A percentile compares a stretch with the other conserved stretches of the same genome.
These are phyloP conservation scores for Colletotrichum truncatum DNA, from an alignment of 2,329 filamentous ascomycete species.

Conservation along the genomic window DNA sequence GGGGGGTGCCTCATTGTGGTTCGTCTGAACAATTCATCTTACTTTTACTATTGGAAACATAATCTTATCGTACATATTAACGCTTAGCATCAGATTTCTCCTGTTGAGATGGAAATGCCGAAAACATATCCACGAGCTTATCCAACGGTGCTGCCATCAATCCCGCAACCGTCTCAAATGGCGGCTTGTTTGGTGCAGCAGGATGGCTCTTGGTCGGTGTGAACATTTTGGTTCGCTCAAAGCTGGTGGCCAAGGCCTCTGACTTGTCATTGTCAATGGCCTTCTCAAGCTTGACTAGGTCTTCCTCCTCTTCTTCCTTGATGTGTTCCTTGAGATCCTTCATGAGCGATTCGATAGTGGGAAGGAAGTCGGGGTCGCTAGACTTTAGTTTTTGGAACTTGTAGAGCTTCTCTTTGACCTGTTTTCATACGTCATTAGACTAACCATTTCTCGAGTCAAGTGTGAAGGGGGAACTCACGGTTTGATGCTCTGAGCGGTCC, in stretches of 20 bases:
- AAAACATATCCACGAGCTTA: constrained; percentile 61
- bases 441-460: too few species aligned
- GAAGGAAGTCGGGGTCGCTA: constrained; percentile 49
- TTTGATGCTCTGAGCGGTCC: constrained; percentile 57
- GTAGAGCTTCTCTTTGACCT: constrained; percentile 62
- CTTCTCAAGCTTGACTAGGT: constrained; percentile 58
- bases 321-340: constrained; percentile 54
- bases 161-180: constrained; percentile 64
- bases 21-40: neutral
- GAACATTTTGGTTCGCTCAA: constrained; percentile 62
- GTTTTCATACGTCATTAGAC: neutral
- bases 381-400: constrained; percentile 56
- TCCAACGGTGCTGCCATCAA: constrained; percentile 66
- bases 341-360: constrained; percentile 54
- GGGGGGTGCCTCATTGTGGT: neutral
- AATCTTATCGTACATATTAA: too few species aligned
- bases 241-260: constrained; percentile 49
- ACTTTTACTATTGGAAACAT: neutral
- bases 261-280: constrained; percentile 44
- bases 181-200: constrained; percentile 57
- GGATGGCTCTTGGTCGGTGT: constrained; percentile 62
- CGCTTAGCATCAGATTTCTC: neutral
- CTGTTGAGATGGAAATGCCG: constrained; percentile 55
- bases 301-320: constrained; percentile 57
- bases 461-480: constrained; percentile 39